A percentile compares a stretch with the other conserved stretches of the same genome.
These are phyloP conservation scores for Russula sp. DNA, from an alignment of 768 basidiomycete species.

Conservation along the genomic window DNA sequence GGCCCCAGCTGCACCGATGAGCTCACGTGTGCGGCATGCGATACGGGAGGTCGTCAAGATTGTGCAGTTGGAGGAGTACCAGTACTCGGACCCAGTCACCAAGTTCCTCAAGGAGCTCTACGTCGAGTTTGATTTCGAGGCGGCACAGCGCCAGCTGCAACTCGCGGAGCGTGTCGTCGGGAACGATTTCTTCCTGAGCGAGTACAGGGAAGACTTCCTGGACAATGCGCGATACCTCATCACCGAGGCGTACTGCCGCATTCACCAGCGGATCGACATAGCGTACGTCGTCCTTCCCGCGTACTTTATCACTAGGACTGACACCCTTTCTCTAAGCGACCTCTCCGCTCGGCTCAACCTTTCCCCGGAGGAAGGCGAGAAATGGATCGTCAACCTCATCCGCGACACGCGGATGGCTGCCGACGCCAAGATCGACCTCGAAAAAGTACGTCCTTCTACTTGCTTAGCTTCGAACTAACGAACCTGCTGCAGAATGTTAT, in stretches of 20 bases:
- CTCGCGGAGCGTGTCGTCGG: slow-evolving; percentile 76
- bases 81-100: slow-evolving; percentile 92
- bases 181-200: slow-evolving; percentile 91
- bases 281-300: slow-evolving; percentile 40
- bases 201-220: slow-evolving; percentile 89
- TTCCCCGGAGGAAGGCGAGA: slow-evolving; percentile 92
- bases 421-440: slow-evolving; percentile 96
- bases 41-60: slow-evolving; percentile 90
- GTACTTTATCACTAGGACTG: not conserved
- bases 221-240: slow-evolving; percentile 96
- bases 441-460: slow-evolving; percentile 53
- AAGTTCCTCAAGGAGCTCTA: slow-evolving; percentile 91
- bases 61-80: slow-evolving; percentile 92
- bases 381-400: slow-evolving; percentile 99
- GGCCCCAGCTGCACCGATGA: slow-evolving; percentile 36
- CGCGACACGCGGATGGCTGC: slow-evolving; percentile 95
- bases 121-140: slow-evolving; percentile 93
- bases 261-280: slow-evolving; percentile 90
- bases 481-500: slow-evolving; percentile 75
- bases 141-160: slow-evolving; percentile 77
- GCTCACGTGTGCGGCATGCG: slow-evolving; percentile 77
- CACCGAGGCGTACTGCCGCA: slow-evolving; percentile 96
- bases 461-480: slow-evolving; percentile 17
- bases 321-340: slow-evolving; percentile 45
- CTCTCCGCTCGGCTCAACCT: slow-evolving; percentile 91